Percentiles rank a stretch among this genome's conserved stretches.
Conservation (phyloP, 83 land plant genomes). For the Larix sibirica region DNA sequence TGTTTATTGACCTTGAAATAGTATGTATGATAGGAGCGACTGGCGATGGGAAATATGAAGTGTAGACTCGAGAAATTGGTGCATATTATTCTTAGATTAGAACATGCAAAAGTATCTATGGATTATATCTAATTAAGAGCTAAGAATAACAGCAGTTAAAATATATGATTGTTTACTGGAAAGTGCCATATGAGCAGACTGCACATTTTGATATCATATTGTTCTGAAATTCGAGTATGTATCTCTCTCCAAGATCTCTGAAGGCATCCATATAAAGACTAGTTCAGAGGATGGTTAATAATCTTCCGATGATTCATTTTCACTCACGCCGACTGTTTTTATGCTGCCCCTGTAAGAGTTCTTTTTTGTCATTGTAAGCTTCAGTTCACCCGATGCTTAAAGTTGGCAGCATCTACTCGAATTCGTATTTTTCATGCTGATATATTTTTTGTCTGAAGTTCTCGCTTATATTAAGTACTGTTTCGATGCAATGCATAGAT, state of each 20-base stretch:
- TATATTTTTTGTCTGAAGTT: background rate
- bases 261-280: background rate
- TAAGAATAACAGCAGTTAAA: too few species aligned
- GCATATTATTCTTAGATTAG: too few species aligned
- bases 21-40: too few species aligned
- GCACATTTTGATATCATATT: background rate
- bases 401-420: background rate
- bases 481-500: background rate
- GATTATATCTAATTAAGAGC: too few species aligned
- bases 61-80: too few species aligned
- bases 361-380: background rate
- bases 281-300: background rate
- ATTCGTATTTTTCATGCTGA: background rate
- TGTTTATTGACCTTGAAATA: too few species aligned
- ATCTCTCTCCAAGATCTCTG: background rate
- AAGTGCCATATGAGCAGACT: background rate
- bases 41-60: too few species aligned
- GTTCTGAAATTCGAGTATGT: background rate
- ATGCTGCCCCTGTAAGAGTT: background rate
- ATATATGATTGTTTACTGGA: background rate
- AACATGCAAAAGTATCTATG: too few species aligned
- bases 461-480: background rate
- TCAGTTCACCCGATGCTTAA: background rate
- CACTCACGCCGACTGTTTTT: background rate
- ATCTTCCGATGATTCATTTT: background rate